Percentiles rank a stretch among this genome's conserved stretches.
phyloP scores from a whole-genome alignment of 148 eudicot genomes.

The Rhododendron simsii region DNA sequence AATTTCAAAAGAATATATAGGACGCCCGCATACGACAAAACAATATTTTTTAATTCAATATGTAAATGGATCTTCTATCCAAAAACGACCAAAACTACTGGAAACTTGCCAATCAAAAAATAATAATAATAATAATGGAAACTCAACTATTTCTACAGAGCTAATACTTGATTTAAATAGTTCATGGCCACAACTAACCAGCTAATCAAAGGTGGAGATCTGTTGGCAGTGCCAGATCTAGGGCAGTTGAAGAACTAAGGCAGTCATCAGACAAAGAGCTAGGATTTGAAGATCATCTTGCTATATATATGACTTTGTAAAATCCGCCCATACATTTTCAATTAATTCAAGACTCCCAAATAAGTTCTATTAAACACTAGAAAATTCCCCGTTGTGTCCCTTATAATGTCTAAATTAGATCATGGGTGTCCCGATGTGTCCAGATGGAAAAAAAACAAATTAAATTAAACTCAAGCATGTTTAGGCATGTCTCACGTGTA shows the following conservation, averaged over 20 bases:
- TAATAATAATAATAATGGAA: background rate
- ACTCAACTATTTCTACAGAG: background rate
- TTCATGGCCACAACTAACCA: background rate
- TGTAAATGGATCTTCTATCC: background rate
- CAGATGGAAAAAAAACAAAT: background rate
- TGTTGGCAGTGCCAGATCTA: background rate
- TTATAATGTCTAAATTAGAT: background rate
- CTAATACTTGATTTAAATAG: background rate
- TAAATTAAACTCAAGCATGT: background rate
- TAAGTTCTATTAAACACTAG: background rate
- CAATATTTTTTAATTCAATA: background rate
- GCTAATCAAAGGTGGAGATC: conserved; percentile 1
- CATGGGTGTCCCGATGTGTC: background rate
- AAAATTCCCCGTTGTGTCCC: background rate
- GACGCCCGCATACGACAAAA: background rate
- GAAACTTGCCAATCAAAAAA: background rate
- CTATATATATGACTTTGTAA: background rate
- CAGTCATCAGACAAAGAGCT: background rate
- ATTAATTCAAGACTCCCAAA: background rate
- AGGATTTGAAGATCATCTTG: background rate
- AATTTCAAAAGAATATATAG: background rate
- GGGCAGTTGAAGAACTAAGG: background rate
- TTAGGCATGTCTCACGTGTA: background rate
- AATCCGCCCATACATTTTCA: background rate
- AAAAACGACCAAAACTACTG: background rate